These are phyloP conservation scores for Morella rubra DNA, from an alignment of 306 rosid genomes.

Conservation along the genomic window DNA sequence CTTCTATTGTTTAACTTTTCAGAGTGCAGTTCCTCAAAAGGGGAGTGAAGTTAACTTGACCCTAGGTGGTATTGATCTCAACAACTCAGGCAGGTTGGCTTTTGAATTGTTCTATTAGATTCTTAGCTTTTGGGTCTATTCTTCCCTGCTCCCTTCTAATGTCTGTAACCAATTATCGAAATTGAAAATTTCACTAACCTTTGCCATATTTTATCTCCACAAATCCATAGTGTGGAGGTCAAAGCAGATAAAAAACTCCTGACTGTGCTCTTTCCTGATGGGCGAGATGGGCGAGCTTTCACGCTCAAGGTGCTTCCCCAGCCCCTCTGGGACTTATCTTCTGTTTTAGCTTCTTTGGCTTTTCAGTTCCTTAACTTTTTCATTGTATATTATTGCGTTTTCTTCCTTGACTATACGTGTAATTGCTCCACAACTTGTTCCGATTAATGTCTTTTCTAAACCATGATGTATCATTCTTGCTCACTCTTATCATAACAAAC, in stretches of 20 bases:
- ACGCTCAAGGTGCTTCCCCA: conserved; percentile 78
- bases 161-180: conserved; percentile 17
- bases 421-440: neutral
- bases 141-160: conserved; percentile 16
- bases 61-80: conserved; percentile 99
- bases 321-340: neutral
- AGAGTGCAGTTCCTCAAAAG: conserved; percentile 71
- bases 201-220: conserved; percentile 20
- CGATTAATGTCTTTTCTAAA: neutral
- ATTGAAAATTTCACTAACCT: conserved; percentile 34
- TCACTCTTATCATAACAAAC: neutral
- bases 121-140: conserved; percentile 21
- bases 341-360: too few relatives aligned
- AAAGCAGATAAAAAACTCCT: conserved; percentile 93
- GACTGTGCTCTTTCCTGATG: conserved; percentile 93
- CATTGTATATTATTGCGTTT: too few relatives aligned
- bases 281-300: conserved; percentile 92
- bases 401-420: neutral
- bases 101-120: conserved; percentile 15
- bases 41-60: conserved; percentile 93
- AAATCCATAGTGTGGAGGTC: conserved; percentile 73
- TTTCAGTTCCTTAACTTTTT: neutral
- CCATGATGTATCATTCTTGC: neutral
- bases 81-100: conserved; percentile 99
- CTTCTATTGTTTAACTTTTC: conserved; percentile 19